Conservation (phyloP, 768 basidiomycete species). For the Ephemerocybe angulata region DNA sequence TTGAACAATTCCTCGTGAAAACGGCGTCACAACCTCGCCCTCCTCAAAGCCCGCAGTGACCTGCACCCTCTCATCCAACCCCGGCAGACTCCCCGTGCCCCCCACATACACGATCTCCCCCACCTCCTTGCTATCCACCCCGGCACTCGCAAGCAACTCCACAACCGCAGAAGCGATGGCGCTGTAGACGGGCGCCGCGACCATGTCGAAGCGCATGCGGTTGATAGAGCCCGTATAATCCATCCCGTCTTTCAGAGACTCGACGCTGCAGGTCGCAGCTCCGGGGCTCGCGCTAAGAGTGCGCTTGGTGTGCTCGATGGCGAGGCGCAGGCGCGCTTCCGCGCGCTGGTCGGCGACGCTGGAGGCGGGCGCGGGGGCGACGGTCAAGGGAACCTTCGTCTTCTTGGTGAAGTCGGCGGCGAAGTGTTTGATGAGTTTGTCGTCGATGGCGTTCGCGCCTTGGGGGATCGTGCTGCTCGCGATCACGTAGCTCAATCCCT, state of each 20-base stretch:
- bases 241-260: conserved; percentile 89
- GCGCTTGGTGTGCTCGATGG: conserved; percentile 92
- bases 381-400: conserved; percentile 69
- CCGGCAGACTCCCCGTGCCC: conserved; percentile 70
- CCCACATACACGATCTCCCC: conserved; percentile 82
- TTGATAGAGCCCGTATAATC: conserved; percentile 69
- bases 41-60: conserved; percentile 53
- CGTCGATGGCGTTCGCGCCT: conserved; percentile 74
- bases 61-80: conserved; percentile 60
- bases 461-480: conserved; percentile 42
- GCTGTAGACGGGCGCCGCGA: conserved; percentile 57
- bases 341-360: conserved; percentile 72
- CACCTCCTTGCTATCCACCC: conserved; percentile 60
- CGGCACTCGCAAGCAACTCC: conserved; percentile 48
- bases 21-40: conserved; percentile 55
- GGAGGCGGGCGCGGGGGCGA: conserved; percentile 52
- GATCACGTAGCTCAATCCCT: conserved; percentile 66
- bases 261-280: conserved; percentile 88
- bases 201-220: conserved; percentile 61
- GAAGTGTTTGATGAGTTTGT: conserved; percentile 85
- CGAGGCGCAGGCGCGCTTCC: conserved; percentile 88
- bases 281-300: conserved; percentile 83
- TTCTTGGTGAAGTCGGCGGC: conserved; percentile 97
- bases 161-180: conserved; percentile 48
- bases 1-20: conserved; percentile 60